Conservation (phyloP, 768 basidiomycete genomes). For the Pulveroboletus sp. region DNA sequence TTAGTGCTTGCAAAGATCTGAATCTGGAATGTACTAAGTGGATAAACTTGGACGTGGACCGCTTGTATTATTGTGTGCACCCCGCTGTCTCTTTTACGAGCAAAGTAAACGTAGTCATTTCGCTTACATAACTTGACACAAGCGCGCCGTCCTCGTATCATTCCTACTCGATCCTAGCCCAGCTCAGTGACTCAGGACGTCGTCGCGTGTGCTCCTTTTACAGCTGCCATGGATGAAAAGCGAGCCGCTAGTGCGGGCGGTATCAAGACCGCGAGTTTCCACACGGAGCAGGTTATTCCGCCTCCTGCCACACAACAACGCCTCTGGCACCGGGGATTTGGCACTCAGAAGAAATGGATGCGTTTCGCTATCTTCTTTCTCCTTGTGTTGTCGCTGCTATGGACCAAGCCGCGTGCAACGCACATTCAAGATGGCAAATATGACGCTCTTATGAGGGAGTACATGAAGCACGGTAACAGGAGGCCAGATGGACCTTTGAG, state of each 20-base stretch:
- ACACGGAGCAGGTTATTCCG: constrained; percentile 10
- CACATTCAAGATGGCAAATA: constrained; percentile 12
- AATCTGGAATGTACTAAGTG: not conserved
- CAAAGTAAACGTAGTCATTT: no score
- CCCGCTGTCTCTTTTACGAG: no score
- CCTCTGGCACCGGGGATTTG: not conserved
- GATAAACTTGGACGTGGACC: not conserved
- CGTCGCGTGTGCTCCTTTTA: not conserved
- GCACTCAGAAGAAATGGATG: constrained; percentile 13
- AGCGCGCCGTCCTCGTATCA: no score
- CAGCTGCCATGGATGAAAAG: constrained; percentile 18
- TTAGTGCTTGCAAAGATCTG: constrained; percentile 25
- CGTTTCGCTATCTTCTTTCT: constrained; percentile 8
- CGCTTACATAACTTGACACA: no score
- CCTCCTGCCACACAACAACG: constrained; percentile 14
- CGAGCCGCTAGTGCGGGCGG: not conserved
- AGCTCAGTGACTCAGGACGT: no score
- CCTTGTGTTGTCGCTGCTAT: constrained; percentile 14
- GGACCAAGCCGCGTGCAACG: constrained; percentile 2
- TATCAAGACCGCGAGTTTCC: not conserved
- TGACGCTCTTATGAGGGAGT: constrained; percentile 13
- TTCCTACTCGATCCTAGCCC: no score
- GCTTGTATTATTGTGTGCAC: not conserved
- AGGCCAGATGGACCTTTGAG: constrained; percentile 19
- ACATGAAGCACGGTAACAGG: constrained; percentile 14